These are phyloP conservation scores for Cynanchum wilfordii DNA, from an alignment of 257 asterid genomes.

Conservation along the genomic window DNA sequence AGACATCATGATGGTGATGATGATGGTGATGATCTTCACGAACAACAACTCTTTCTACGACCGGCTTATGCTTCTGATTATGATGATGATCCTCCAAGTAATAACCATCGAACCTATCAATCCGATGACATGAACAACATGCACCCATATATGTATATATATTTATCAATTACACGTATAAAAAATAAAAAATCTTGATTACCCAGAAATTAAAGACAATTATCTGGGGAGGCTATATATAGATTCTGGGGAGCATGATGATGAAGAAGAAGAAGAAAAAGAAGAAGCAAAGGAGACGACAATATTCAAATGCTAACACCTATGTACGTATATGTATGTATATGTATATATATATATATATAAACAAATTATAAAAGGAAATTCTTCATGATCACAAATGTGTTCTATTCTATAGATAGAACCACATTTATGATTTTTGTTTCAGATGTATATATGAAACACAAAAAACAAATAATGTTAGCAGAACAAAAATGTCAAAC, in stretches of 20 bases:
- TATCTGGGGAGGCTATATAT: neutral
- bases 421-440: neutral
- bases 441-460: neutral
- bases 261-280: too few species aligned
- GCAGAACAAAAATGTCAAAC: neutral
- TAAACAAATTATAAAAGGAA: neutral
- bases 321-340: neutral
- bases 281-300: neutral
- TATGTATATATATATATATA: too few species aligned
- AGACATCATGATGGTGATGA: conserved; percentile 28
- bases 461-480: neutral
- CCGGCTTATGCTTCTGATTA: conserved; percentile 11
- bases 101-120: conserved; percentile 30
- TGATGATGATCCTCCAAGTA: conserved; percentile 24
- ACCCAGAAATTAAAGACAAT: neutral
- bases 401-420: neutral
- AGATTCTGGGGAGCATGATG: conserved; percentile 16
- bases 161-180: neutral
- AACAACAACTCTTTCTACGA: conserved; percentile 24
- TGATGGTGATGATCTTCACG: conserved; percentile 42
- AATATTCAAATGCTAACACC: neutral
- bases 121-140: conserved; percentile 72
- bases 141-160: conserved; percentile 51
- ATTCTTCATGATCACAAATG: conserved; percentile 1
- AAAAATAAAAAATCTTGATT: neutral